A percentile compares a stretch with the other conserved stretches of the same genome.
phyloP scores from a whole-genome alignment of 2,329 filamentous ascomycete genomes.

The Paecilomyces sp. region DNA sequence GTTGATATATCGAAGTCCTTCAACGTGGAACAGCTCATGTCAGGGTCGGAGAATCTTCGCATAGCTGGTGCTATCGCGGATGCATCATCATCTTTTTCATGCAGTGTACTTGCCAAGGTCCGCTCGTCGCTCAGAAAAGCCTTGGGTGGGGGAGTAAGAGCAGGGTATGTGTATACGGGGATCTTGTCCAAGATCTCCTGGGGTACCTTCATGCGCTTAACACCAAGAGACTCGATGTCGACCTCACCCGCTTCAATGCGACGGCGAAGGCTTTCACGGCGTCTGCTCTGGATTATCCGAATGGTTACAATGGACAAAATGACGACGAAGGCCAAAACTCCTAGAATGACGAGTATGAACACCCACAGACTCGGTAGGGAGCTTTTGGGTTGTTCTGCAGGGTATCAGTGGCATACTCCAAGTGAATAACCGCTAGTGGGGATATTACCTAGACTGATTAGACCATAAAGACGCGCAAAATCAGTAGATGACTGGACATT shows the following conservation, averaged over 20 bases:
- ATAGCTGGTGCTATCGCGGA: neutral
- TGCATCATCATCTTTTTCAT: neutral
- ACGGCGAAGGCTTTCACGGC: slow-evolving; percentile 59
- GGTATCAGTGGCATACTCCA: slow-evolving; percentile 39
- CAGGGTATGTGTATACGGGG: slow-evolving; percentile 68
- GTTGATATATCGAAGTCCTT: neutral
- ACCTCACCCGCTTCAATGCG: slow-evolving; percentile 73
- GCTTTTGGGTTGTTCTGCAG: slow-evolving; percentile 26
- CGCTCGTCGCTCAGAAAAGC: slow-evolving; percentile 1
- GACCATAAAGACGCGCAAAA: slow-evolving; percentile 40
- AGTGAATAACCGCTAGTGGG: slow-evolving; percentile 32
- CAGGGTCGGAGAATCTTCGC: neutral
- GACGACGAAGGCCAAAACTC: slow-evolving; percentile 68
- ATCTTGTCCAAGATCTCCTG: slow-evolving; percentile 63
- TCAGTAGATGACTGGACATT: neutral
- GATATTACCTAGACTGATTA: slow-evolving; percentile 39
- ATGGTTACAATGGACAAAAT: slow-evolving; percentile 61
- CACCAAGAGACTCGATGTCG: slow-evolving; percentile 77
- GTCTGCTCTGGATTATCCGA: slow-evolving; percentile 68
- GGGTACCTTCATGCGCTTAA: slow-evolving; percentile 75
- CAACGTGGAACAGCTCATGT: neutral
- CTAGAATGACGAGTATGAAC: slow-evolving; percentile 68
- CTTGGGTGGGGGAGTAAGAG: slow-evolving; percentile 15
- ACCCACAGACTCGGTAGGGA: slow-evolving; percentile 70
- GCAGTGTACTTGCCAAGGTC: neutral